Evolutionary conservation across 2,329 filamentous ascomycete species (phyloP).

Genomic region (Cryphonectria carpinicola): DNA sequence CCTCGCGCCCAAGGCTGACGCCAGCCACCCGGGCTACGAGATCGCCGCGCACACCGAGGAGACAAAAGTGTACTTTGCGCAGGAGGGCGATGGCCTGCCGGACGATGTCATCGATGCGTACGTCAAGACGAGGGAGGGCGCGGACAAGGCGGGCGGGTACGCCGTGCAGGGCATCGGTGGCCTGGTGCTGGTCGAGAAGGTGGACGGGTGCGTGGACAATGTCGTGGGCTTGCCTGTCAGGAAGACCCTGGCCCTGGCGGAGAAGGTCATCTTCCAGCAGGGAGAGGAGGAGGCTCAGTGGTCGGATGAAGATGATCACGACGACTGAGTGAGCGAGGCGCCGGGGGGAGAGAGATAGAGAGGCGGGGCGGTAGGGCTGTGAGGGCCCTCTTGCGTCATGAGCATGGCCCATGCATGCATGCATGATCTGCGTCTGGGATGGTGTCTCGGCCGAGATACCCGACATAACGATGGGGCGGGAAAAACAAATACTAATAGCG

Average conservation of each 20-base stretch:
- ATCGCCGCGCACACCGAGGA: slow-evolving; percentile 84
- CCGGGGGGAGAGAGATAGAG: background rate
- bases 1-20: slow-evolving; percentile 81
- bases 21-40: slow-evolving; percentile 82
- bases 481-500: background rate
- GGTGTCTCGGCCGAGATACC: background rate
- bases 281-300: slow-evolving; percentile 63
- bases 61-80: slow-evolving; percentile 86
- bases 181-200: slow-evolving; percentile 83
- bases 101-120: slow-evolving; percentile 85
- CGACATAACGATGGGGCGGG: background rate
- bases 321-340: background rate
- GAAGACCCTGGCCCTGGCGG: slow-evolving; percentile 77
- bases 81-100: slow-evolving; percentile 56
- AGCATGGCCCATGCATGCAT: background rate
- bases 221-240: slow-evolving; percentile 89
- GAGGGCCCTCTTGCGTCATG: background rate
- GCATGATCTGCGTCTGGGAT: background rate
- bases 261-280: slow-evolving; percentile 82
- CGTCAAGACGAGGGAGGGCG: slow-evolving; percentile 85
- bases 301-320: slow-evolving; percentile 40
- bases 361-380: background rate
- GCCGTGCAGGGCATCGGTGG: slow-evolving; percentile 88
- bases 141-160: slow-evolving; percentile 95
- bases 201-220: slow-evolving; percentile 91